Base-by-base conservation (phyloP, 2,329 filamentous ascomycete species). In the Coniella lustricola region DNA sequence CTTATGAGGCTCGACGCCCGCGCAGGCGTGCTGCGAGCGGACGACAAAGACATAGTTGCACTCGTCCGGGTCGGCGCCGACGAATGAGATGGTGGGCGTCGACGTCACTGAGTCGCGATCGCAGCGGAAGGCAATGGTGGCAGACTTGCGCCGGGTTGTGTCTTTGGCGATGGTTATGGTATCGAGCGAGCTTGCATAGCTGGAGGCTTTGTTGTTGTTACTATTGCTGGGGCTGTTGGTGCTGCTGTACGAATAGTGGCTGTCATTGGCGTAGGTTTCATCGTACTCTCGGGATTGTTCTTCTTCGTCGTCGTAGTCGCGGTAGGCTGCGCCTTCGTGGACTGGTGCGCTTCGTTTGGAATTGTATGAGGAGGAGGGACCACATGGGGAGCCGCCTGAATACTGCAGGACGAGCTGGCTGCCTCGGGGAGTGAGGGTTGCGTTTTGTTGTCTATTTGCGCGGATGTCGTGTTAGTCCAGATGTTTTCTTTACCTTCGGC, bases 11-110 rank as follows among this genome's bases (percentile, higher is more conserved):
- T 83, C 79, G 38, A 77, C 75, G 47, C 73, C 73, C 12, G 77
- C 73, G 59, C 93, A 98, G 10, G 90, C 91, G 56, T 89, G 85
- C 39, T 80, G 76, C 20, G 88, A 93, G 55, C 91, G 85, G 43
- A 90, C 84, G 65, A 97, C 90, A 70, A 98, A 98, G 67, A 95
- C 87, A 68, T 97, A 98, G 25, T 88, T 82, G 74, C 93, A 98
- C 52, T 94, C 85, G 62, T 97, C 90, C 35, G 87, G 84, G 53
- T 90, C 85, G 37, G 73, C 71, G 51, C 87, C 88, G 51, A 97
- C 84, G 64, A 95, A 98, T 17, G 87, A 89, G 33, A 93, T 74
- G 4, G 79, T 77, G 3, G 90, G 84, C 35, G 79, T 75, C 4
- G 79, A 78, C 25, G 75, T 76, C 2, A 84, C 72, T 1, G 87